Evolutionary conservation across 805 yeast species (phyloP).

Genomic region (Lipomyces starkeyi): DNA sequence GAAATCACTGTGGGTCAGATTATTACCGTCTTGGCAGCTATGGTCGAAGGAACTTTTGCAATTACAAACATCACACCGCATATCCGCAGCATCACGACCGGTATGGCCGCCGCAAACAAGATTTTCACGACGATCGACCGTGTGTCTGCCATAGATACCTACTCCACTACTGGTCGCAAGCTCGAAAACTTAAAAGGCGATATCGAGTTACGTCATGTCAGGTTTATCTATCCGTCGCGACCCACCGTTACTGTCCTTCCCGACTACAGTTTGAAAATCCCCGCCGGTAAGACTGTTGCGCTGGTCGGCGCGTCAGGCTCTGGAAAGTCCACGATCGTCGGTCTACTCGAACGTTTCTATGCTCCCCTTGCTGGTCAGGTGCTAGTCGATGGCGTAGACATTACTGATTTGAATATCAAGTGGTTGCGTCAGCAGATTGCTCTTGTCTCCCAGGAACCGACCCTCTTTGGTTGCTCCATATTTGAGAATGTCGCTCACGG

Average conservation of each 20-base stretch:
- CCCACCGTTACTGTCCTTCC: conserved; percentile 44
- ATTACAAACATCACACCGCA: conserved; percentile 52
- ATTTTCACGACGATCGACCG: conserved; percentile 53
- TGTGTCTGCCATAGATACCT: conserved; percentile 49
- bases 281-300: conserved; percentile 86
- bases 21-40: conserved; percentile 43
- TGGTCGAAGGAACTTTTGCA: conserved; percentile 48
- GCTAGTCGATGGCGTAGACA: conserved; percentile 55
- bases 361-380: conserved; percentile 59
- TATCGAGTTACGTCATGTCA: conserved; percentile 40
- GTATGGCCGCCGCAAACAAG: conserved; percentile 50
- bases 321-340: conserved; percentile 55
- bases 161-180: conserved; percentile 37
- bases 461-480: conserved; percentile 77
- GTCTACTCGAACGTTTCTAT: conserved; percentile 63
- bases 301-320: conserved; percentile 84
- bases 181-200: conserved; percentile 49
- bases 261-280: conserved; percentile 48
- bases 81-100: conserved; percentile 48
- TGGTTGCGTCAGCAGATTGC: conserved; percentile 61
- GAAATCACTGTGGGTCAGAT: conserved; percentile 47
- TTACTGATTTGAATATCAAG: conserved; percentile 57
- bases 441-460: conserved; percentile 64
- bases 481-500: conserved; percentile 84
- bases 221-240: conserved; percentile 45